Percentiles rank a stretch among this genome's conserved stretches.
Conservation (phyloP, 1,284 basidiomycete genomes). For the Malassezia caprae region DNA sequence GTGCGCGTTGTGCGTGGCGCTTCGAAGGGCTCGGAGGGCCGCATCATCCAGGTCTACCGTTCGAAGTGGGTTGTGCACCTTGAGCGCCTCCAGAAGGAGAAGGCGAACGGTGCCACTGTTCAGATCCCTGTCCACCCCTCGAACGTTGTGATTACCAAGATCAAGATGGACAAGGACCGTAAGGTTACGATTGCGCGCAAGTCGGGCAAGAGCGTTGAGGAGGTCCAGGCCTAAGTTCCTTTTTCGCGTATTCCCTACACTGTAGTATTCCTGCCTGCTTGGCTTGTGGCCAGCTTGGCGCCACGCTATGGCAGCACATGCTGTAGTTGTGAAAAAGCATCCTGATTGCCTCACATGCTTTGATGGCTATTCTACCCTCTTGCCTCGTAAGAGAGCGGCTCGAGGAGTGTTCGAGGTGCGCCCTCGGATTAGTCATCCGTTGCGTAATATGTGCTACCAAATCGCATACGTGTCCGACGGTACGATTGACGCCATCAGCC, state of each 20-base stretch:
- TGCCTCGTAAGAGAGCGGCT: background rate
- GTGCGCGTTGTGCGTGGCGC: slow-evolving; percentile 69
- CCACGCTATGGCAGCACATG: slow-evolving; percentile 4
- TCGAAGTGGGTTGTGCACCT: slow-evolving; percentile 99
- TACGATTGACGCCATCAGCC: background rate
- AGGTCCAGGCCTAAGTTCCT: slow-evolving; percentile 20
- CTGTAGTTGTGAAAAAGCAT: slow-evolving; percentile 18
- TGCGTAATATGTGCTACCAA: background rate
- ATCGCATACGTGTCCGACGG: background rate
- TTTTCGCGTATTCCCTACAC: slow-evolving; percentile 7
- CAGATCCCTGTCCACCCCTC: slow-evolving; percentile 92
- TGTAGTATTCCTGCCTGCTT: slow-evolving; percentile 17
- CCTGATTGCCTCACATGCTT: background rate
- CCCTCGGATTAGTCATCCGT: background rate
- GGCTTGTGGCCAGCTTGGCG: slow-evolving; percentile 4
- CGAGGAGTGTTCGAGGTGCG: too few relatives aligned
- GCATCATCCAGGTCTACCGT: slow-evolving; percentile 65
- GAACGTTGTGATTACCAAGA: slow-evolving; percentile 74
- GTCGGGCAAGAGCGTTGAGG: slow-evolving; percentile 29
- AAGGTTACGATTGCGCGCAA: slow-evolving; percentile 41
- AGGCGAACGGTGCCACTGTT: slow-evolving; percentile 87
- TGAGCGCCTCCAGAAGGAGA: slow-evolving; percentile 94
- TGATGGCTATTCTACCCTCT: background rate
- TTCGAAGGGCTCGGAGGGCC: slow-evolving; percentile 74
- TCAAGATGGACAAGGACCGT: slow-evolving; percentile 48